These are phyloP conservation scores for Trichoderma semiorbis DNA, from an alignment of 2,329 filamentous ascomycete genomes.

Conservation along the genomic window DNA sequence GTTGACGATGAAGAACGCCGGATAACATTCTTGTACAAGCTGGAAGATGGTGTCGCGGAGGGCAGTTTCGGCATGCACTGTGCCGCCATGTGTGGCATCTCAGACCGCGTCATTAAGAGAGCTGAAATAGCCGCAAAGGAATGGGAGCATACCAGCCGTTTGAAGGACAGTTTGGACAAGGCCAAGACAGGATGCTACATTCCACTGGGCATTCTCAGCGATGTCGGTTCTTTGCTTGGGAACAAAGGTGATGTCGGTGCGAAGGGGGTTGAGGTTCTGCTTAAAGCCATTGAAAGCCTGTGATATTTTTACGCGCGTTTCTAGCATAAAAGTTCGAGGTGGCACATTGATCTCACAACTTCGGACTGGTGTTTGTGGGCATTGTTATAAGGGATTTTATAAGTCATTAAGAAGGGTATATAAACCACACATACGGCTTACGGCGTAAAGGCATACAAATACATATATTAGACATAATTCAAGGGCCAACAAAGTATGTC, in stretches of 20 bases:
- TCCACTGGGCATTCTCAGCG: conserved; percentile 81
- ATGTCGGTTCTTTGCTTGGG: conserved; percentile 74
- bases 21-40: conserved; percentile 95
- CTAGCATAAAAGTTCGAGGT: background rate
- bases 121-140: conserved; percentile 85
- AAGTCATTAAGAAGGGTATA: background rate
- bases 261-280: conserved; percentile 56
- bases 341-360: background rate
- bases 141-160: conserved; percentile 91
- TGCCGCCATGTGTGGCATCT: conserved; percentile 95
- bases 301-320: conserved; percentile 30
- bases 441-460: background rate
- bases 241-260: conserved; percentile 49
- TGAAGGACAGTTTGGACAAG: conserved; percentile 84
- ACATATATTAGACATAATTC: background rate
- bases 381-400: background rate
- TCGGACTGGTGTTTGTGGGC: conserved; percentile 2
- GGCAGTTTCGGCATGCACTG: conserved; percentile 99
- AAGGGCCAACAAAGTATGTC: background rate
- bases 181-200: conserved; percentile 77
- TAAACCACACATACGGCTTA: background rate
- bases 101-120: conserved; percentile 73
- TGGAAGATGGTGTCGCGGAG: conserved; percentile 90
- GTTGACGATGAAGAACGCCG: conserved; percentile 79
- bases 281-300: conserved; percentile 58